phyloP scores from a whole-genome alignment of 2,329 filamentous ascomycete genomes.

The Penicillium brevicompactum region DNA sequence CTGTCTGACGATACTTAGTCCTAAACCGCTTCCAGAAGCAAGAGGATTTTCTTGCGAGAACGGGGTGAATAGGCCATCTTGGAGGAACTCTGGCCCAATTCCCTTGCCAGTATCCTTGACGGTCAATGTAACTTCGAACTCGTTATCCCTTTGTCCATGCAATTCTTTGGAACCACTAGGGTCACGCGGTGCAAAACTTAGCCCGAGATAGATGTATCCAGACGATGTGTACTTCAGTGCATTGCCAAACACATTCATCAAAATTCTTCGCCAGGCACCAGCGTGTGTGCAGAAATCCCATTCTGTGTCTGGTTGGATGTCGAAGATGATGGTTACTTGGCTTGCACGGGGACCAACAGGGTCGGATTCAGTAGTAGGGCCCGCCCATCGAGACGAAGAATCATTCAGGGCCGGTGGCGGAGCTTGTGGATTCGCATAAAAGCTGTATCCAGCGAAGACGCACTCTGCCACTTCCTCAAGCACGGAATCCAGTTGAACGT shows the following conservation, averaged over 20 bases:
- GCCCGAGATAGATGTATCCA: constrained; percentile 44
- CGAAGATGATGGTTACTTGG: constrained; percentile 32
- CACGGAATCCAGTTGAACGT: constrained; percentile 21
- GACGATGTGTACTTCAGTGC: constrained; percentile 50
- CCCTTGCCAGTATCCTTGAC: constrained; percentile 35
- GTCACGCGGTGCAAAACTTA: constrained; percentile 33
- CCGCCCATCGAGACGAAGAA: constrained; percentile 1
- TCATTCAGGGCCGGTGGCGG: constrained; percentile 11
- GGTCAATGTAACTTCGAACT: constrained; percentile 19
- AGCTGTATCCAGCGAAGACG: constrained; percentile 30
- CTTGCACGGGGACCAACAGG: not conserved
- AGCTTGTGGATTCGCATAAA: constrained; percentile 18
- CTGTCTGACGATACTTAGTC: constrained; percentile 58
- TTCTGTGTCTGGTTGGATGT: constrained; percentile 44
- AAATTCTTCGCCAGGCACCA: constrained; percentile 50
- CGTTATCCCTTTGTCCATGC: not conserved
- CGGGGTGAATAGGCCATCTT: constrained; percentile 19
- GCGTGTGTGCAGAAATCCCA: constrained; percentile 51
- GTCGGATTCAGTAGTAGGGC: not conserved
- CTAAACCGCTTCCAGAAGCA: constrained; percentile 22
- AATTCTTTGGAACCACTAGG: constrained; percentile 21
- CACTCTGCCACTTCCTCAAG: constrained; percentile 28
- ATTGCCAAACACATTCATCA: constrained; percentile 54
- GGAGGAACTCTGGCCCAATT: constrained; percentile 27
- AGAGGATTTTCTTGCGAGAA: constrained; percentile 24